Conservation (phyloP, 371 early-diverging fungal genomes). For the Mortierella sp. region DNA sequence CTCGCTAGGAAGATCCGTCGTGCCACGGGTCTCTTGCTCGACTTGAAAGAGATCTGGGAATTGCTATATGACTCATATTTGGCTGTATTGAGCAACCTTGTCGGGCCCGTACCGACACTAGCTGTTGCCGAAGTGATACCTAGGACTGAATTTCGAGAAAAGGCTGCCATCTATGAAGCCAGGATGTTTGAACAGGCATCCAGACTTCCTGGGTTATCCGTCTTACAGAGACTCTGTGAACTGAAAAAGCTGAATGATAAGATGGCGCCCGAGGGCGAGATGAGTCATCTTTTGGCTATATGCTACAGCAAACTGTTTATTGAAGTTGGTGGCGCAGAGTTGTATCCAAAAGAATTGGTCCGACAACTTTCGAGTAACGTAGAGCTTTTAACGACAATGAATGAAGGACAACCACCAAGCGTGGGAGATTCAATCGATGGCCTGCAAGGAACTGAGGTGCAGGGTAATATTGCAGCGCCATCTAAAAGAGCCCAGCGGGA, state of each 20-base stretch:
- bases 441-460: not conserved
- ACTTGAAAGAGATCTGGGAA: conserved; percentile 65
- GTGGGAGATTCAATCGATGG: not conserved
- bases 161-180: conserved; percentile 58
- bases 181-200: conserved; percentile 54
- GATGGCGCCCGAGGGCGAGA: conserved; percentile 58
- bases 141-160: conserved; percentile 55
- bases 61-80: conserved; percentile 63
- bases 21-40: conserved; percentile 63
- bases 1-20: conserved; percentile 71
- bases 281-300: conserved; percentile 55
- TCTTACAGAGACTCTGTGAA: conserved; percentile 51
- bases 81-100: conserved; percentile 40
- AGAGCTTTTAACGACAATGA: conserved; percentile 1
- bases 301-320: conserved; percentile 58
- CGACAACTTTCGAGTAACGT: conserved; percentile 23
- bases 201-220: conserved; percentile 32
- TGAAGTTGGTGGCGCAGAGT: conserved; percentile 50
- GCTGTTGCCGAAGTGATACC: conserved; percentile 53
- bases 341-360: conserved; percentile 50
- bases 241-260: conserved; percentile 64
- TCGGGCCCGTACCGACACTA: conserved; percentile 36
- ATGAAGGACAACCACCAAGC: not conserved
- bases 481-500: not conserved
- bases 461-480: not conserved